Evolutionary conservation across 1,139 yeast genomes (phyloP), one percentile per base, ranked within the genome.

Genomic region (Candida sp.): DNA sequence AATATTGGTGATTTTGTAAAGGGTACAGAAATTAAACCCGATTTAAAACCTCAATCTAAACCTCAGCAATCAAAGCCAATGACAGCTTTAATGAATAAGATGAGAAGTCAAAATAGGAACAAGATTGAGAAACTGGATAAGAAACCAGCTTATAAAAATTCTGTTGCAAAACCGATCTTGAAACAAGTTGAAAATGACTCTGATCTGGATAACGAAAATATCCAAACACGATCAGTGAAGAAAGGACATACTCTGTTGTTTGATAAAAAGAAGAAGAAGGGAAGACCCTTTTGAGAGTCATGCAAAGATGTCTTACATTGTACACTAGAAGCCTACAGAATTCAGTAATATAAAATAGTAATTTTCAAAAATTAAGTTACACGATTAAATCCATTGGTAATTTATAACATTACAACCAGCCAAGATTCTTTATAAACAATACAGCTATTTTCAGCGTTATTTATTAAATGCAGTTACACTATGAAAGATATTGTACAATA

Each of bases 11-110:
- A 73, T 39, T 74, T 73, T 46, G 50, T 70, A 22, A 49, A 47
- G 30, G 43, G 54, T 8, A 45, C 41, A 23, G 56, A 53, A 40
- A 41, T 46, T 15, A 43, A 43, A 23, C 30, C 43, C 25, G 33
- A 43, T 35, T 35, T 34, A 27, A 44, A 33, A 41, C 44, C 22
- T 21, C 35, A 21, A 50, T 51, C n/a, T 43, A 50, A n/a, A 45
- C 47, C 33, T 21, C 34, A 27, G 45, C 49, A 49, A 11, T 60
- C 66, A 11, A 62, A 58, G 45, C 73, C 81, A 3, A 63, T 78
- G 68, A 52, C 61, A 22, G 75, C 81, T 1, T 63, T 79, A 47
- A 59, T 69, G 60, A 77, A 77, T 49, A 73, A 67, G 48, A 54
- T 77, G 58, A 60, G 81, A 45, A 63, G 66, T 41, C 59, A 51